Base-by-base conservation (phyloP, 2,329 filamentous ascomycete species). In the Dothideomycetes sp. region DNA sequence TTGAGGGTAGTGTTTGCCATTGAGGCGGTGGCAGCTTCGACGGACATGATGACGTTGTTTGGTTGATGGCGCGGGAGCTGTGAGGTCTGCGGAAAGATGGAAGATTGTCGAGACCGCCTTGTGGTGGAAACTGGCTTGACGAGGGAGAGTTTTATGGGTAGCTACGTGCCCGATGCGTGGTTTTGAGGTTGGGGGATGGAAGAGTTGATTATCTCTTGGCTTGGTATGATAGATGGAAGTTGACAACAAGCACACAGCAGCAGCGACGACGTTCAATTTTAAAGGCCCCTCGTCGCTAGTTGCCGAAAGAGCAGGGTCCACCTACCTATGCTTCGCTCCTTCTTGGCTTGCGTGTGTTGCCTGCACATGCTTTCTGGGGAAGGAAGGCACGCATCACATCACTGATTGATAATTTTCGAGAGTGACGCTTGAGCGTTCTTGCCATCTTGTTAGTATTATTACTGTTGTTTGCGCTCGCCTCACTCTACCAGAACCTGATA, bases 31-130 rank as follows among this genome's bases (percentile, higher is more conserved):
- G 82, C 76, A 75, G 83, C 80, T 69, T 84, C 81, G 73, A 85
- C 77, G 83, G 88, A 94, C 89, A 96, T 96, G 67, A 69, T 85
- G 70, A 68, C 60, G 63, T 61, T 67, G 71, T 56, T 64, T 64
- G 61, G 65, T 68, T 70, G 65, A 68, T 64, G 65, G 68, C 68
- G 72, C 73, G 72, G 45, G 46, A 59, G 58, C 57, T 51, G 50
- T 50, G 52, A 57, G 50, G 51, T 52, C 50, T 58, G 56, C 44
- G 54, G 50, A 47, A 20, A 43, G 51, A 52, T 56, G 54, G 53
- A 55, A 53, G 55, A 44, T 64, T 64, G 63, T 60, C 59, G 56
- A 63, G 57, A 65, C 64, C 64, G 64, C 63, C 63, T 53, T 53
- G 57, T 64, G 64, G 65, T 53, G 58, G 65, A 58, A 65, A 67